Evolutionary conservation across 805 yeast species (phyloP), one percentile per base, ranked within the genome.

Genomic region (Cyberlindnera maclurae): DNA sequence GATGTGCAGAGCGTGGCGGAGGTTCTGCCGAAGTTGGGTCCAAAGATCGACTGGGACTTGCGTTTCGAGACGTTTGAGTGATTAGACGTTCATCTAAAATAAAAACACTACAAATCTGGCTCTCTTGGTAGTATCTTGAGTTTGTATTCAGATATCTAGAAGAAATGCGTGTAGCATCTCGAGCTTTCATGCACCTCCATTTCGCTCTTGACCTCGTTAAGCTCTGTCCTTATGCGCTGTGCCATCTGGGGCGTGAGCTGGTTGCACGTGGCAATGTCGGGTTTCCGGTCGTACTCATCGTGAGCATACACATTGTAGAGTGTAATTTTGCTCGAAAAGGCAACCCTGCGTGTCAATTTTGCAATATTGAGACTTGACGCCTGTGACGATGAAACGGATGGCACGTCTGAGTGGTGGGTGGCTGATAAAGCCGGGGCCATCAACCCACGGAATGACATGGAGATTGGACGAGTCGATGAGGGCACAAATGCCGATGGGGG

Each of bases 1-100:
- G 98, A 93, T 62, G 98, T 93, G 29, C 96, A 88, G 65, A 85
- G 89, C 60, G 97, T 93, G 39, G 98, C 98, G 34, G 96, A 93
- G 63, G 77, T 81, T 38, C 72, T 93, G 58, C 98, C 98, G 34
- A 75, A 67, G 47, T 68, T 87, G 40, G 99, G 99, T 31, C 94
- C 93, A 35, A 59, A 79, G 62, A 90, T 93, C 56, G 93, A 82
- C 55, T 93, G 98, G 98, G 97, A 90, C 60, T 71, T 93, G 59
- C 77, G 98, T 63, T 93, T 93, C 52, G 85, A 83, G 52, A 44
- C 58, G 16, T 54, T 52, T 34, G 37, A 52, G 37, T 51, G 33
- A 26, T 16, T 31, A 26, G 16, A 7, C 10, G 26, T 20, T 5
- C 5, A 8, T 8, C 24, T 11, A 3, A 20, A 20, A 20, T 8